Evolutionary conservation across 495 filamentous ascomycete genomes (phyloP), one percentile per base, ranked within the genome.

Genomic region (Polyplosphaeria fusca): DNA sequence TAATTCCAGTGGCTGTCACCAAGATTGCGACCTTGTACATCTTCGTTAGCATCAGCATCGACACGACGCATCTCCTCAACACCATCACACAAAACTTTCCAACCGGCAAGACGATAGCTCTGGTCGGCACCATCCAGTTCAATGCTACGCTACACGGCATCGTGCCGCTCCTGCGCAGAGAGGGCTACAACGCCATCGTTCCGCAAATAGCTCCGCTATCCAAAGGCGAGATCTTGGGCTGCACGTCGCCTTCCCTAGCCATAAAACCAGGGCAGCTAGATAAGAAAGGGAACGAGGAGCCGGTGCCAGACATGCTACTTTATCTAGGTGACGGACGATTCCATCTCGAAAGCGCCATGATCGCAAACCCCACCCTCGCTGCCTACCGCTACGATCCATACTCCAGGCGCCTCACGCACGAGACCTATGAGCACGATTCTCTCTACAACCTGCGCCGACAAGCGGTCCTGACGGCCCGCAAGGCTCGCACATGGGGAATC

Each of bases 301-400:
- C 70, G 50, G 71, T 74, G 14, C 79, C 93, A 7, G 91, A 97
- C 61, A 67, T 88, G 47, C 82, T 99, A 25, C 76, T 99, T 11
- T 99, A 99, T 67, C 81, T 99, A 3, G 93, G 93, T 25, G 93
- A 99, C 65, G 93, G 93, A 18, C 82, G 92, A 45, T 99, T 99
- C 77, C 93, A 99, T 64, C 85, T 99, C 26, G 93, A 99, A 69
- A 89, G 85, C 55, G 91, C 92, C 57, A 97, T 99, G 93, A 99
- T 99, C 62, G 91, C 96, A 68, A 97, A 97, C 72, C 93, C 93
- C 0, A 67, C 72, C 5, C 82, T 96, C 13, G 86, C 92, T 2
- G 91, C 94, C 11, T 97, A 96, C 74, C 84, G 94, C 18, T 99
- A 99, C 68, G 93, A 99, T 67, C 93, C 93, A 0, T 99, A 99